Conservation (phyloP, 805 yeast species). For the Metschnikowia arizonensis region DNA sequence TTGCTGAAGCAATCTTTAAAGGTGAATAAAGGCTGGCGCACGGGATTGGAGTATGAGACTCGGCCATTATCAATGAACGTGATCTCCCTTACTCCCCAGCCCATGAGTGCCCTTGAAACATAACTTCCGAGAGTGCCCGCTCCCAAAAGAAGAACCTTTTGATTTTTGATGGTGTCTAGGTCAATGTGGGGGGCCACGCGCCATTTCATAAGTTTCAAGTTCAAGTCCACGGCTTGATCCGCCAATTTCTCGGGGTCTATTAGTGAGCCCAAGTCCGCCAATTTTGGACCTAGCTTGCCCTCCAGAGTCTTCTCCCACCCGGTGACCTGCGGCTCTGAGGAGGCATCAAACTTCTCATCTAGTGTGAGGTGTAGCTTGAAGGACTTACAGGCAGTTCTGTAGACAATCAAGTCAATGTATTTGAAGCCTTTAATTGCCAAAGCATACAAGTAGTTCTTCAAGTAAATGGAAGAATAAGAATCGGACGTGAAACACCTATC, state of each 20-base stretch:
- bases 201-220: conserved; percentile 94
- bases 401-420: conserved; percentile 22
- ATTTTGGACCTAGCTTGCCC: conserved; percentile 74
- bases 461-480: conserved; percentile 45
- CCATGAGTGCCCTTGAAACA: conserved; percentile 78
- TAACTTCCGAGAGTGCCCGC: conserved; percentile 96
- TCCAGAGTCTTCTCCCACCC: conserved; percentile 90
- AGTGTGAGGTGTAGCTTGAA: conserved; percentile 18
- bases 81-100: conserved; percentile 89
- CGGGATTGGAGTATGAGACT: conserved; percentile 92
- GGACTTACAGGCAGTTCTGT: conserved; percentile 20
- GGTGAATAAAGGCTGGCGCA: conserved; percentile 81
- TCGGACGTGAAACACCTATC: conserved; percentile 29
- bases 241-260: conserved; percentile 80
- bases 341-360: conserved; percentile 10
- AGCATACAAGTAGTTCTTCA: conserved; percentile 55
- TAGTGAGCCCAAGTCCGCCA: conserved; percentile 76
- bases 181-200: conserved; percentile 80
- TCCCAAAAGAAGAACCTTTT: conserved; percentile 77
- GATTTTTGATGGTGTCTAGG: conserved; percentile 55
- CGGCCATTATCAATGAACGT: conserved; percentile 88
- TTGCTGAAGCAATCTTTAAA: conserved; percentile 78
- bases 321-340: conserved; percentile 41
- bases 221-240: conserved; percentile 88
- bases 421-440: conserved; percentile 30